These are phyloP conservation scores for Astraeus odoratus DNA, from an alignment of 768 basidiomycete species.

Conservation along the genomic window DNA sequence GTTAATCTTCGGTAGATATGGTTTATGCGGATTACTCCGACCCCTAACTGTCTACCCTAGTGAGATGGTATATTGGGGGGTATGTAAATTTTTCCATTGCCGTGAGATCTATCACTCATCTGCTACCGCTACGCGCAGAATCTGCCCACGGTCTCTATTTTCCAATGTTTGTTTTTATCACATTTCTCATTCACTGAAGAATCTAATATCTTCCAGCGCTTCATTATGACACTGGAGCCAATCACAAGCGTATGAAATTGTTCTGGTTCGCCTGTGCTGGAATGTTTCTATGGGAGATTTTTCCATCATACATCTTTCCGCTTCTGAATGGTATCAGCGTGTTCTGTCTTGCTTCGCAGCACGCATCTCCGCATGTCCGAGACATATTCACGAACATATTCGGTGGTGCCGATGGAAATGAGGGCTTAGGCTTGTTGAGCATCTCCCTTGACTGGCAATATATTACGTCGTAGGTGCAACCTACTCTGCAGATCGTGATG, in stretches of 20 bases:
- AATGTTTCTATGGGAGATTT: slow-evolving; percentile 53
- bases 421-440: slow-evolving; percentile 56
- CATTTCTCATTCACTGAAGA: too few relatives aligned
- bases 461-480: slow-evolving; percentile 17
- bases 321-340: slow-evolving; percentile 46
- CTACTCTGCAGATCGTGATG: not conserved
- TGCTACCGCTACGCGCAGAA: slow-evolving; percentile 27
- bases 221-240: slow-evolving; percentile 40
- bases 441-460: slow-evolving; percentile 52
- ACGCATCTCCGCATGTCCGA: slow-evolving; percentile 11
- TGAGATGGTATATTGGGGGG: slow-evolving; percentile 60
- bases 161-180: slow-evolving; percentile 37
- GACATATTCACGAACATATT: slow-evolving; percentile 40
- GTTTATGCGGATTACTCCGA: slow-evolving; percentile 51
- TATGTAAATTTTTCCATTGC: slow-evolving; percentile 23
- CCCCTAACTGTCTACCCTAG: slow-evolving; percentile 54
- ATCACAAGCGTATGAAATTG: slow-evolving; percentile 42
- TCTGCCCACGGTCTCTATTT: slow-evolving; percentile 51
- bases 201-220: slow-evolving; percentile 29
- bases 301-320: slow-evolving; percentile 39
- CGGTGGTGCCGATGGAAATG: slow-evolving; percentile 60
- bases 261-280: slow-evolving; percentile 46
- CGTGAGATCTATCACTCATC: not conserved
- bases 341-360: slow-evolving; percentile 51
- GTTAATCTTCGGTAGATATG: slow-evolving; percentile 36